Evolutionary conservation across 1,284 basidiomycete genomes (phyloP).

Genomic region (Ceratobasidium sp.): DNA sequence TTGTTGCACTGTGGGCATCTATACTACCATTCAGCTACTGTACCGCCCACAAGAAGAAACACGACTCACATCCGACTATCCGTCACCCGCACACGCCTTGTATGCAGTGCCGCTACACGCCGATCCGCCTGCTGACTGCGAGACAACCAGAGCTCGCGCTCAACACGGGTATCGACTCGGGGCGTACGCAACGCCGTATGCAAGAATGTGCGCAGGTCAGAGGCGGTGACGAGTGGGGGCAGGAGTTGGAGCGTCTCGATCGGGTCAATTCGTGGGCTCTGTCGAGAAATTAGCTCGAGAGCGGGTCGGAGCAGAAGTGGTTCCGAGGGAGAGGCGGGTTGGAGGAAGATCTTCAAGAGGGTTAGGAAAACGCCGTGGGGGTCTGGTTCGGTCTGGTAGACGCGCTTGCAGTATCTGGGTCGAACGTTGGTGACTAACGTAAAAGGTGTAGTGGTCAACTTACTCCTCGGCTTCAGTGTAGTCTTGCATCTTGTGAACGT

Average conservation of each 20-base stretch:
- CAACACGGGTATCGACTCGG: conserved; percentile 70
- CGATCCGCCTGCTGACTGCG: conserved; percentile 75
- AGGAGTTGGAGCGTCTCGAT: conserved; percentile 82
- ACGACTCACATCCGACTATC: conserved; percentile 83
- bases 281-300: conserved; percentile 80
- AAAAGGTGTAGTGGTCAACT: conserved; percentile 37
- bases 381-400: conserved; percentile 67
- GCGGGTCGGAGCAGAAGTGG: conserved; percentile 72
- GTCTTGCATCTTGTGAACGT: conserved; percentile 85
- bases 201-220: conserved; percentile 81
- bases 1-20: conserved; percentile 98
- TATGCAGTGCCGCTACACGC: conserved; percentile 75
- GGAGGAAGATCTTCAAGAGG: conserved; percentile 87
- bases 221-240: conserved; percentile 83
- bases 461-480: conserved; percentile 87
- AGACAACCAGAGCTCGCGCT: conserved; percentile 71
- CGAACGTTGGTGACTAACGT: not conserved
- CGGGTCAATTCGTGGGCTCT: conserved; percentile 81
- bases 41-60: conserved; percentile 4
- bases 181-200: conserved; percentile 72
- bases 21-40: conserved; percentile 34
- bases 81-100: conserved; percentile 84
- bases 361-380: conserved; percentile 78
- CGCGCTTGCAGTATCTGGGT: conserved; percentile 82
- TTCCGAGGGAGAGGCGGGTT: conserved; percentile 53